Base-by-base conservation (phyloP, 2,329 filamentous ascomycete species). In the Aureobasidium musti region DNA sequence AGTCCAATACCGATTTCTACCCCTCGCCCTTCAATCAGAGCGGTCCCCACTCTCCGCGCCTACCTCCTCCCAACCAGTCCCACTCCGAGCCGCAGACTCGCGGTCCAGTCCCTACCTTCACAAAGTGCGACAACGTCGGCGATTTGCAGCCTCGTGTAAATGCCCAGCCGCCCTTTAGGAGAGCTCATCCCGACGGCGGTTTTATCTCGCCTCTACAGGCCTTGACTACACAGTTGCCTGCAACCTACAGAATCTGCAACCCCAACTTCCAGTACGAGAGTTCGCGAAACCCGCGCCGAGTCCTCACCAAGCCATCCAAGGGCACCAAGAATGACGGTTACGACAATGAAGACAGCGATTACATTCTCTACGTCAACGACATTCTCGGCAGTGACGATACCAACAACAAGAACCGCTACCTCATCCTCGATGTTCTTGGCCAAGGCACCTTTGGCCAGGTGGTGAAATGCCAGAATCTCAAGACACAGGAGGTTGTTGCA, bases 401-500 rank as follows among this genome's bases (percentile, higher is more conserved):
- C 69, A 95, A 95, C 47, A 95, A 99, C 82, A 99, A 98, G 91
- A 98, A 98, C 74, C 90, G 95, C 61, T 99, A 99, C 76, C 86
- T 98, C 69, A 99, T 99, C 73, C 84, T 99, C 64, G 95, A 99
- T 79, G 95, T 99, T 35, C 84, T 99, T 64, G 95, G 95, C 23
- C 95, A 99, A 78, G 95, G 95, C 66, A 99, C 95, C 0, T 99
- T 99, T 76, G 95, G 95, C 8, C 95, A 99, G 80, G 95, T 99
- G 37, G 95, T 99, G 68, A 99, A 99, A 79, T 99, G 95, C 76
- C 95, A 99, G 78, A 99, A 99, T 74, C 80, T 99, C 73, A 97
- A 97, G 81, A 98, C 95, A 0, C 93, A 97, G 77, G 95, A 99
- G 79, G 95, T 99, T 45, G 95, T 99, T 52, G 95, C 95, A 3